Conservation (phyloP, 2,329 filamentous ascomycete genomes). For the Plectosphaerella plurivora region DNA sequence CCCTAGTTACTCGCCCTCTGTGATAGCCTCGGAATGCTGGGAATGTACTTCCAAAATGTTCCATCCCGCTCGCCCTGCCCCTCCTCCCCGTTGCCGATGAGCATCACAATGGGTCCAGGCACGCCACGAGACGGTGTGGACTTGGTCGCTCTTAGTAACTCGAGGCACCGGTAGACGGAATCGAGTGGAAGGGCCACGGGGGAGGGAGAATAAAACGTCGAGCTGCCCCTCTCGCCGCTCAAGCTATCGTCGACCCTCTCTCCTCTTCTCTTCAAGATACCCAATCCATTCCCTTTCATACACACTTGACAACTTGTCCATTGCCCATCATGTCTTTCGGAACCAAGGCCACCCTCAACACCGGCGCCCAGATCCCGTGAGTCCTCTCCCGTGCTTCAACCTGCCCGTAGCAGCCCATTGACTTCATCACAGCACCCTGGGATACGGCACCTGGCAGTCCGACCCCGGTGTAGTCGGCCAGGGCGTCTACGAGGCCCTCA, state of each 20-base stretch:
- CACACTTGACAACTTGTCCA: not conserved
- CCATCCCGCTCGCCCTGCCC: no score
- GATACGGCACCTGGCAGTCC: conserved; percentile 61
- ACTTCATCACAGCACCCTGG: not conserved
- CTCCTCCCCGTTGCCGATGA: not conserved
- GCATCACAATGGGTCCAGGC: not conserved
- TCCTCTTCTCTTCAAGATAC: not conserved
- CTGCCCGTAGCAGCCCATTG: conserved; percentile 37
- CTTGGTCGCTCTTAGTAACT: not conserved
- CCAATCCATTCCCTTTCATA: not conserved
- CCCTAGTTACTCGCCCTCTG: not conserved
- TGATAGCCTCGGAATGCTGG: no score
- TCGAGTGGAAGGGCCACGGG: not conserved
- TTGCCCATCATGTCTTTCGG: conserved; percentile 46
- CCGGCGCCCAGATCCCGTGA: conserved; percentile 62
- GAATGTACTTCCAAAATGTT: no score
- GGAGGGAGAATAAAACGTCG: not conserved
- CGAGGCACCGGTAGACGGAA: not conserved
- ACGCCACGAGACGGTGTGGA: not conserved
- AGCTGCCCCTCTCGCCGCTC: not conserved
- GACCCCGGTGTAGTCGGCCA: conserved; percentile 58
- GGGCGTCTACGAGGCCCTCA: conserved; percentile 61
- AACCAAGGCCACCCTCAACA: conserved; percentile 53
- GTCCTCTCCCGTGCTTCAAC: conserved; percentile 47
- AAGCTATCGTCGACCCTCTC: not conserved